A percentile compares a stretch with the other conserved stretches of the same genome.
Evolutionary conservation across 1,284 basidiomycete genomes (phyloP).

Genomic region (Megacollybia platyphylla): DNA sequence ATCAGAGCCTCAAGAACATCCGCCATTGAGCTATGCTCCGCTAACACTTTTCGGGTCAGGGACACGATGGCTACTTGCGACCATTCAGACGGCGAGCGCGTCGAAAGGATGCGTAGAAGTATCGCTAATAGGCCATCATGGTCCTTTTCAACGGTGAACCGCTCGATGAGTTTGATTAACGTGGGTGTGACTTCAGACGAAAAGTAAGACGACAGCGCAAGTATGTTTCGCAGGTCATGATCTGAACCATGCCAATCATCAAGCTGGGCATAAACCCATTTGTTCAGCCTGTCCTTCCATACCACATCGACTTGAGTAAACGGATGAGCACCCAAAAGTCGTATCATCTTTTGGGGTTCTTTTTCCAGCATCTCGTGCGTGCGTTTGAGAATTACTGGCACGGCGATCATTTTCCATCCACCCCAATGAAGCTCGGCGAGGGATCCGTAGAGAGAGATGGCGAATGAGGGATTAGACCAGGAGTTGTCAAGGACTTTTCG

Average conservation of each 20-base stretch:
- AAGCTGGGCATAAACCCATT: conserved; percentile 26
- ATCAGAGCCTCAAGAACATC: background rate
- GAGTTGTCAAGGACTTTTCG: conserved; percentile 44
- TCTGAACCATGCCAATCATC: conserved; percentile 16
- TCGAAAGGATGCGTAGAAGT: conserved; percentile 31
- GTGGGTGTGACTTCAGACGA: conserved; percentile 29
- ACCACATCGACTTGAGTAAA: conserved; percentile 41
- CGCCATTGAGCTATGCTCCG: conserved; percentile 9
- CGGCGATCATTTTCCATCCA: conserved; percentile 57
- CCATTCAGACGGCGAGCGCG: conserved; percentile 27
- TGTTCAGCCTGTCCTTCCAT: conserved; percentile 40
- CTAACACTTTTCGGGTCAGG: conserved; percentile 34
- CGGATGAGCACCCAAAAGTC: conserved; percentile 37
- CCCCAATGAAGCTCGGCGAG: conserved; percentile 57
- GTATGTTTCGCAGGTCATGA: conserved; percentile 32
- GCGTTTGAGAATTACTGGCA: conserved; percentile 41
- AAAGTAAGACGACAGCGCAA: conserved; percentile 33
- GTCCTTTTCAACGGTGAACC: conserved; percentile 18
- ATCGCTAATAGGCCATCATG: conserved; percentile 8
- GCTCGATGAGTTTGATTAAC: conserved; percentile 36
- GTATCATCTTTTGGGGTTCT: conserved; percentile 26
- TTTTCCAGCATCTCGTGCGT: conserved; percentile 30
- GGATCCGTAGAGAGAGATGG: conserved; percentile 39
- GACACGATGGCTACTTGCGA: conserved; percentile 35
- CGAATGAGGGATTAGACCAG: conserved; percentile 27